Base-by-base conservation (phyloP, 2,329 filamentous ascomycete species). In the Colletotrichum gloeosporioides region DNA sequence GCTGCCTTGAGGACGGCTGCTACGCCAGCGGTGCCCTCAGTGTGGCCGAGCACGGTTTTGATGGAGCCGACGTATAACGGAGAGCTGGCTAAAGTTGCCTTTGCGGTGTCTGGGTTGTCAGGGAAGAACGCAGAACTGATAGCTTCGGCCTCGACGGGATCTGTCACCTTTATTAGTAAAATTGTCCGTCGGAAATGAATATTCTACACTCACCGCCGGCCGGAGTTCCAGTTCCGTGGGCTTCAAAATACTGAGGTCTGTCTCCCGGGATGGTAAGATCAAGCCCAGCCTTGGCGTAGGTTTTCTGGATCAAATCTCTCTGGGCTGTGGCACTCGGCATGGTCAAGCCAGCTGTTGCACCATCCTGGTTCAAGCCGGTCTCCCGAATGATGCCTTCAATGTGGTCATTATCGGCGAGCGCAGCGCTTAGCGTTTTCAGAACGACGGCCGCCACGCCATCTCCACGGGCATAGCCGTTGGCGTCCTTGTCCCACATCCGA, bases 401-500 rank as follows among this genome's bases (percentile, higher is more conserved):
- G 22, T 69, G 22, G 49, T 83, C 79, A 12, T 80, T 79, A 62
- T 83, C 79, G 29, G 2, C 79, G 4, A 90, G 71, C 0, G 90
- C 90, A 2, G 83, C 76, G 16, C 78, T 82, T 9, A 90, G 81
- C 2, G 78, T 80, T 78, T 91, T 92, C 8, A 92, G 75, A 0
- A 90, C 79, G 0, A 91, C 77, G 0, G 83, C 81, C 1, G 85
- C 87, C 8, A 89, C 79, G 2, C 89, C 90, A 57, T 92, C 90
- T 13, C 89, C 90, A 1, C 90, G 84, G 6, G 84, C 88, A 77
- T 90, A 91, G 1, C 90, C 90, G 77, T 90, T 82, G 0, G 88
- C 90, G 4, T 79, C 80, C 4, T 80, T 81, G 77, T 89, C 86
- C 82, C 85, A 89, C 82, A 86, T 86, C 8, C 80, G 80, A 64